Conservation (phyloP, 1,284 basidiomycete species). For the Ustilago curta region DNA sequence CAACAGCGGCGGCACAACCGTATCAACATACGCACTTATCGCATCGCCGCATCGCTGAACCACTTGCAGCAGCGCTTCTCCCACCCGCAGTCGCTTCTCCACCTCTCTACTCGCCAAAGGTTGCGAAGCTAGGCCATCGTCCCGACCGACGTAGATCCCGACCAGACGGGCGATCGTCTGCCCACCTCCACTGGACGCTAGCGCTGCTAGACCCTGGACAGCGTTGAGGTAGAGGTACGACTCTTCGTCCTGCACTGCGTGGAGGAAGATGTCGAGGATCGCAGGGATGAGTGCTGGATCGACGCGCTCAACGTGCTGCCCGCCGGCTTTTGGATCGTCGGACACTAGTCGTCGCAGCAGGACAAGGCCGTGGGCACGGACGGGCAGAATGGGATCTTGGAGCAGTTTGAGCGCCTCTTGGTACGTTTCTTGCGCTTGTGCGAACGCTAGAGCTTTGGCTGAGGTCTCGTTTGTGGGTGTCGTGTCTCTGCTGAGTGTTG, state of each 20-base stretch:
- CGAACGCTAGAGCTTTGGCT: constrained; percentile 64
- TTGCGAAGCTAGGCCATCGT: constrained; percentile 31
- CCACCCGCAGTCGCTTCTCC: constrained; percentile 82
- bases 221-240: constrained; percentile 95
- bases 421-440: constrained; percentile 72
- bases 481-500: neutral
- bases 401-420: constrained; percentile 87
- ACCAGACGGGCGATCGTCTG: constrained; percentile 50
- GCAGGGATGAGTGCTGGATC: constrained; percentile 76
- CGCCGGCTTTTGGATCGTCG: constrained; percentile 28
- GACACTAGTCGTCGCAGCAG: constrained; percentile 61
- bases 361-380: constrained; percentile 85
- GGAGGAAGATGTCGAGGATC: constrained; percentile 87
- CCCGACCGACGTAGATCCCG: constrained; percentile 54
- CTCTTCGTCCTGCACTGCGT: constrained; percentile 89
- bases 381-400: constrained; percentile 92
- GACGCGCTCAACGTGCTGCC: constrained; percentile 26
- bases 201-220: constrained; percentile 83
- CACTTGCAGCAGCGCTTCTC: constrained; percentile 86
- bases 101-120: constrained; percentile 74
- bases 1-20: constrained; percentile 56
- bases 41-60: constrained; percentile 80
- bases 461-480: constrained; percentile 34
- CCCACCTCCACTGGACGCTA: constrained; percentile 47
- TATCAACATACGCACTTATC: constrained; percentile 73